These are phyloP conservation scores for Wallacemonas sp. DNA, from an alignment of 208 protist species.

Conservation along the genomic window DNA sequence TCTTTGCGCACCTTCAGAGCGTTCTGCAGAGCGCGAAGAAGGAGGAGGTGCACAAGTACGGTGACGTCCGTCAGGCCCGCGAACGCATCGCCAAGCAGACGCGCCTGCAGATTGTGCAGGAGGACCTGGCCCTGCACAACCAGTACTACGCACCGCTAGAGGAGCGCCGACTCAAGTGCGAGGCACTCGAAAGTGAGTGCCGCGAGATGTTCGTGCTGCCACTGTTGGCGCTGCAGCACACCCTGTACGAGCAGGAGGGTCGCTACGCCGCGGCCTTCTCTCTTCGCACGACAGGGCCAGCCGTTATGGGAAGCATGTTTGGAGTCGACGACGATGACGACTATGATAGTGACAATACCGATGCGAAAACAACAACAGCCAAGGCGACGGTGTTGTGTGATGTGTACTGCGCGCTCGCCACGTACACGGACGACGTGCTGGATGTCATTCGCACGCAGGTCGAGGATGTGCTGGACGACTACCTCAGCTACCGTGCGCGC, in stretches of 20 bases:
- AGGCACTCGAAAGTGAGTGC: constrained; percentile 26
- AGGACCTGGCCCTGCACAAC: constrained; percentile 59
- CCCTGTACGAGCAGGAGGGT: constrained; percentile 64
- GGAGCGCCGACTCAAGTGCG: constrained; percentile 47
- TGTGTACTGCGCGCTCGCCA: constrained; percentile 58
- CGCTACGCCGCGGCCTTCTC: constrained; percentile 70
- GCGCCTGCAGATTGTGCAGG: constrained; percentile 49
- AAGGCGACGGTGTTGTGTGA: constrained; percentile 19
- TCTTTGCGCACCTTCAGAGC: constrained; percentile 72
- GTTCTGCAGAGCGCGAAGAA: constrained; percentile 56
- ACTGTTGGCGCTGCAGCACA: constrained; percentile 48
- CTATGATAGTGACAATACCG: not conserved
- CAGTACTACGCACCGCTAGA: constrained; percentile 44
- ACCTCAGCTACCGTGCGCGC: constrained; percentile 65
- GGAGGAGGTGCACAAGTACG: constrained; percentile 47
- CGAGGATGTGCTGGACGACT: constrained; percentile 65
- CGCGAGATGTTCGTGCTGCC: constrained; percentile 17
- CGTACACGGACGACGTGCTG: constrained; percentile 57
- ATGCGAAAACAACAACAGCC: not conserved
- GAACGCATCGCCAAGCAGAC: constrained; percentile 69
- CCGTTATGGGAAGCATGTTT: constrained; percentile 7
- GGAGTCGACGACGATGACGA: not conserved
- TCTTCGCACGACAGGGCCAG: constrained; percentile 38
- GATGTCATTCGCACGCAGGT: constrained; percentile 72
- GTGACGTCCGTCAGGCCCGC: constrained; percentile 41